Percentiles rank a stretch among this genome's conserved stretches.
These are phyloP conservation scores for Colletotrichum sp. DNA, from an alignment of 2,329 filamentous ascomycete genomes.

Conservation along the genomic window DNA sequence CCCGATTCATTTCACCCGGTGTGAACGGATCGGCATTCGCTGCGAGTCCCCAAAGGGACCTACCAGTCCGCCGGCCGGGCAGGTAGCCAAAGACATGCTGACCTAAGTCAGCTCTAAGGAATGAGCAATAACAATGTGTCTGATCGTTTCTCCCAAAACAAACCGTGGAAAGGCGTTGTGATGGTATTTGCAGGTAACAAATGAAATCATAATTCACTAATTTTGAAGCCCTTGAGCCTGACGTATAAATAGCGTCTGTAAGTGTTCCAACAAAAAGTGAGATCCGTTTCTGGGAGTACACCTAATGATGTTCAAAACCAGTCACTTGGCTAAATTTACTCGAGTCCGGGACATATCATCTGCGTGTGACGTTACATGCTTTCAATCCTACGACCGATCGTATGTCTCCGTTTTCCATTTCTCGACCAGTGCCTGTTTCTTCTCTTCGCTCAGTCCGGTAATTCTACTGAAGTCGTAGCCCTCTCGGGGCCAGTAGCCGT, in stretches of 20 bases:
- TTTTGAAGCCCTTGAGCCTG: neutral
- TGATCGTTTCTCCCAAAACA: neutral
- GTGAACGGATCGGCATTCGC: neutral
- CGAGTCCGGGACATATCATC: neutral
- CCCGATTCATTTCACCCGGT: neutral
- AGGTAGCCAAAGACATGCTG: neutral
- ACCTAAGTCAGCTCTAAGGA: neutral
- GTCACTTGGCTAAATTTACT: neutral
- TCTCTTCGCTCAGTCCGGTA: neutral
- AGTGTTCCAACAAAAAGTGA: neutral
- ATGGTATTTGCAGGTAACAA: accelerated
- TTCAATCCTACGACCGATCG: neutral
- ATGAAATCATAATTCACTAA: neutral
- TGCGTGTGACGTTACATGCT: neutral
- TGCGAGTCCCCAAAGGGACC: accelerated
- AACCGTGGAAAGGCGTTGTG: neutral
- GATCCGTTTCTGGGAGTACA: neutral
- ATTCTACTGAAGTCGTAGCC: neutral
- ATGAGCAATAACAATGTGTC: neutral
- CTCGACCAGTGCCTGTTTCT: neutral
- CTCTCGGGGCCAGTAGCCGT: neutral
- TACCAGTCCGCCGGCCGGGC: neutral
- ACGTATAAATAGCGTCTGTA: neutral
- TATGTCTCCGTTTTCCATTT: neutral
- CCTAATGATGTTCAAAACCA: neutral